Base-by-base conservation (phyloP, 176 grass and related monocot genomes). In the Zea mays region DNA sequence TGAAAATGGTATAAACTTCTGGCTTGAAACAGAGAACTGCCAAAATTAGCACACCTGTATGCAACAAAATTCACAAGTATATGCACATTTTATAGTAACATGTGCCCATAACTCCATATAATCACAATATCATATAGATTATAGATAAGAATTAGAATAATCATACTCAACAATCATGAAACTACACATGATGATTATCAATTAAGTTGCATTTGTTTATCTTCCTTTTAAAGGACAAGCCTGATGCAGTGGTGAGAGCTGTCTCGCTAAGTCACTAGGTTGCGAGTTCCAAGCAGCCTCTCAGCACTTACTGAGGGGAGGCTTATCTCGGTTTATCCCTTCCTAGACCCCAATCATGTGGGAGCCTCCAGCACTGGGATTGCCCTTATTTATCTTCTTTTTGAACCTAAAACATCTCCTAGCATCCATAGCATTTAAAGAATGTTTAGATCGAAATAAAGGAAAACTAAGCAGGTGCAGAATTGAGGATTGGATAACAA, bases 121-220 rank as follows among this genome's bases (percentile, higher is more conserved):
- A 57, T 51, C 38, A 66, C 10, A 67, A 59, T 55, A 42, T 9
- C 7, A 57, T 41, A 73, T 4, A 73, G 40, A 2, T 73, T 72
- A 8, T n/a, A 79, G 6, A 40, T 38, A 59, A 74, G 27, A 73
- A 39, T 49, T 49, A 66, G 12, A 65, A 79, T 38, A 75, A 9
- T 58, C 67, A 47, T 10, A 8, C 3, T 57, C 55, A 57, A 57
- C 27, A 75, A 37, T 58, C 67, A 47, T 35, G 52, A 55, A 77
- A 51, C 5, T 45, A 70, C 15, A 15, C 7, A 77, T 20, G 13
- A 47, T 52, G 19, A 70, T 51, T 6, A 84, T 43, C 41, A 41
- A 27, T 59, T 33, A 69, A 67, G 7, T 46, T 59, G 11, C 34
- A 42, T 35, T 65, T 72, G 49, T 63, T 37, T 20, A 36, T 66